Evolutionary conservation across 2,329 filamentous ascomycete genomes (phyloP), one percentile per base, ranked within the genome.

Genomic region (Juglanconis oblonga): DNA sequence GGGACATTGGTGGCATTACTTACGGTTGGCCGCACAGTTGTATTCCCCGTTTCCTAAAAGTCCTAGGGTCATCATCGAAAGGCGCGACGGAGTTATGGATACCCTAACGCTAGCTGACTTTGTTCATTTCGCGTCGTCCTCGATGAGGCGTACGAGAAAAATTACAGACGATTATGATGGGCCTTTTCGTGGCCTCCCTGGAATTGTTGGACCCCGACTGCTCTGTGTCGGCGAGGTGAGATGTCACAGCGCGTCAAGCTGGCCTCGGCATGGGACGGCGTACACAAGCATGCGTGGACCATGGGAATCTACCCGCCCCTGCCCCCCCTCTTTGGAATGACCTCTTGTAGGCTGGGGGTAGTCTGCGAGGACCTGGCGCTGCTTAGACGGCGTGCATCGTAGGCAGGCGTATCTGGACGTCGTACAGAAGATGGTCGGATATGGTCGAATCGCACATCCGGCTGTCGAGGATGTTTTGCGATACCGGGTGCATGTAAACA

Each of bases 41-140:
- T 10, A 14, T 45, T 44, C n/a, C 5, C 9, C 9, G 4, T n/a
- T 54, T 45, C 52, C 14, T 35, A 3, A 42, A 33, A 14, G 4
- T 44, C 10, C 38, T 33, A 44, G 24, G 51, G 35, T 33, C 36
- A 17, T 47, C 31, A 47, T 54, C 5, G 32, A 48, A 42, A 33
- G 45, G 54, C 33, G 55, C 31, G 13, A 9, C 24, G 55, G 47
- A 57, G 24, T 51, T 44, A 44, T 57, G 35, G 55, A 44, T 57
- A 32, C 36, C 47, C 47, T 32, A 42, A 17, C 29, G 47, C 36
- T 45, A 31, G 35, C 8, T 48, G 10, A 40, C 5, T 5, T 38
- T 32, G 31, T 38, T 33, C 35, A 8, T 44, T 24, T 4, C 2
- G 29, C 13, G 2, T 29, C 2, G 29, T 44, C 9, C 24, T 31